Base-by-base conservation (phyloP, 2,329 filamentous ascomycete genomes). In the Xylaria sp. region DNA sequence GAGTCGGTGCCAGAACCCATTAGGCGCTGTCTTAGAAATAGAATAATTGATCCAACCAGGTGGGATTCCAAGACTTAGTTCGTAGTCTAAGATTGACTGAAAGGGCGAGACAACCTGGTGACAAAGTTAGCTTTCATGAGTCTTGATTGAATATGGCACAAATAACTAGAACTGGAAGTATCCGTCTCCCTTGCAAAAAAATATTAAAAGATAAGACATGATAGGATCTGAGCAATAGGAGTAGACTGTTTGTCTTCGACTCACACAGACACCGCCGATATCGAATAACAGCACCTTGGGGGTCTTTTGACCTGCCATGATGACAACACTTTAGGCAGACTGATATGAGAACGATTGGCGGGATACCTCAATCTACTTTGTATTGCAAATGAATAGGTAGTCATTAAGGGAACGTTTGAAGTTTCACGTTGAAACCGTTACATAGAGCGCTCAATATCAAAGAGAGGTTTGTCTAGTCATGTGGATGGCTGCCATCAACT, bases 221-320 rank as follows among this genome's bases (percentile, higher is more conserved):
- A 51, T 6, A 44, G 25, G 3, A 21, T 29, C 1, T 40, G 29
- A 29, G 47, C 23, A 23, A 57, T 32, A 57, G 48, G 5, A 25
- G 3, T 25, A 21, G 12, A 32, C 57, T 25, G 35, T 51, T 60
- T 2, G 10, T 54, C 13, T 42, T 51, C 5, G n/a, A 90, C 93
- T 85, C 91, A 97, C 95, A 86, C 93, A 97, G 74, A 99, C 96
- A 70, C 96, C 96, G 47, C 96, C 96, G 74, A 99, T 96, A 81
- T 99, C 96, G 80, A 98, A 98, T 25, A 99, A 85, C 37, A 97
- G 83, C 64, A 93, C 92, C 74, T 92, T 92, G 35, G 92, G 92
- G 66, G 84, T 84, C 66, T 81, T 84, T 48, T 77, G 77, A 53
- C 76, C 72, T 9, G 82, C 71, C 84, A 87, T 86, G 67, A 42